Evolutionary conservation across 495 filamentous ascomycete genomes (phyloP), one percentile per base, ranked within the genome.

Genomic region (Podospora pseudocomata): DNA sequence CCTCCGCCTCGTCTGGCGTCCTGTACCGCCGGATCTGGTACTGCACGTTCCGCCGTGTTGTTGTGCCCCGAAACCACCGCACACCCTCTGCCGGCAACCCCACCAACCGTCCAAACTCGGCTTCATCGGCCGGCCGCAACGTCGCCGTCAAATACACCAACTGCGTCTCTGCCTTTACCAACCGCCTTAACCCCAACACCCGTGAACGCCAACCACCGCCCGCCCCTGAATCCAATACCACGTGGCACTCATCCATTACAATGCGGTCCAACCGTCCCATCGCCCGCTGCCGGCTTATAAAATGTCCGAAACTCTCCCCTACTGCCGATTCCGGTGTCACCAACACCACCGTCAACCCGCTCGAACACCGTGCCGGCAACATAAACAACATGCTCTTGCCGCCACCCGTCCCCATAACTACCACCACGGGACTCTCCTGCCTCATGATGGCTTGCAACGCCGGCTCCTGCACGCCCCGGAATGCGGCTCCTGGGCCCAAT

Each of bases 161-260:
- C n/a, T n/a, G n/a, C n/a, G n/a, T n/a, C n/a, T n/a, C n/a, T n/a
- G n/a, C n/a, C n/a, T n/a, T n/a, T n/a, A n/a, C n/a, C n/a, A n/a
- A n/a, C n/a, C n/a, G n/a, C n/a, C n/a, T n/a, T n/a, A n/a, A n/a
- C n/a, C n/a, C n/a, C n/a, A n/a, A n/a, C n/a, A n/a, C n/a, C n/a
- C n/a, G n/a, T n/a, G n/a, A n/a, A n/a, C n/a, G n/a, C n/a, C n/a
- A n/a, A n/a, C n/a, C n/a, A n/a, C n/a, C n/a, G n/a, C n/a, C n/a
- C n/a, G n/a, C n/a, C n/a, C n/a, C n/a, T n/a, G n/a, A n/a, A 32
- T 63, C 61, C 30, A 63, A 49, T 9, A 63, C 61, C 61, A 30
- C 39, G 20, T 63, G 20, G 61, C 61, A 63, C 61, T 63, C 61
- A 18, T 63, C 61, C 0, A 63, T 20, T 3, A 63, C 30, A 1